A percentile compares a stretch with the other conserved stretches of the same genome.
Evolutionary conservation across 371 early-diverging fungal species (phyloP).

Genomic region (Syncephalastrum monosporum): DNA sequence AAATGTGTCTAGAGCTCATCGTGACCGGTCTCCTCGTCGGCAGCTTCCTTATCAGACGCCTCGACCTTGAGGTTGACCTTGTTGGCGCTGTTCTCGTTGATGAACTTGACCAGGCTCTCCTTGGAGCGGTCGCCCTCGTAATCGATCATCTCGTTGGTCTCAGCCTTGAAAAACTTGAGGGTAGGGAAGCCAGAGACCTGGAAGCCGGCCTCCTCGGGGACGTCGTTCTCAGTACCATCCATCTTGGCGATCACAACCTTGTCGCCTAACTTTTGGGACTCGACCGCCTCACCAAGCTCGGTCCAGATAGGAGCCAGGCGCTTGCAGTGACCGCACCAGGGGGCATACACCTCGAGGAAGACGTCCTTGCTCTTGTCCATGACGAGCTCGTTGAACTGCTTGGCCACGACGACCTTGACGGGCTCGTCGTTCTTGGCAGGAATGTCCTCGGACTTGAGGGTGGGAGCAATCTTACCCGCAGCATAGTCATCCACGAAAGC

Average conservation of each 20-base stretch:
- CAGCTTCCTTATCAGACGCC: slow-evolving; percentile 24
- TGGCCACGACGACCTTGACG: slow-evolving; percentile 88
- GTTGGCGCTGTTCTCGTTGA: slow-evolving; percentile 63
- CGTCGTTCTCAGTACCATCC: slow-evolving; percentile 94
- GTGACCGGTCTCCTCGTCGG: slow-evolving; percentile 42
- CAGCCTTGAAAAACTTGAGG: slow-evolving; percentile 88
- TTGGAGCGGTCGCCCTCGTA: slow-evolving; percentile 84
- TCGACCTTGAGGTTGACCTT: slow-evolving; percentile 22
- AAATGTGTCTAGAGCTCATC: slow-evolving; percentile 58
- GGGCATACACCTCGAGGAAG: slow-evolving; percentile 92
- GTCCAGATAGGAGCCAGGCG: slow-evolving; percentile 82
- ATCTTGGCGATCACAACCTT: slow-evolving; percentile 88
- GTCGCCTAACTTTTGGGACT: slow-evolving; percentile 33
- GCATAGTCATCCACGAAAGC: slow-evolving; percentile 67
- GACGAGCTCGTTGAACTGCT: slow-evolving; percentile 76
- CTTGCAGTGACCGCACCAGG: slow-evolving; percentile 96
- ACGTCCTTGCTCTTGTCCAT: slow-evolving; percentile 89
- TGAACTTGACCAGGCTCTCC: slow-evolving; percentile 75
- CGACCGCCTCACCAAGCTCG: slow-evolving; percentile 58
- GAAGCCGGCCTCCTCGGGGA: slow-evolving; percentile 76
- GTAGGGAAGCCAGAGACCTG: slow-evolving; percentile 94
- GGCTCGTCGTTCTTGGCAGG: slow-evolving; percentile 85
- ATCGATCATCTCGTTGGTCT: slow-evolving; percentile 75
- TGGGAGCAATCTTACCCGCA: slow-evolving; percentile 72
- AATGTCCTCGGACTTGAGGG: slow-evolving; percentile 79